phyloP scores from a whole-genome alignment of 2,329 filamentous ascomycete genomes.

The Hortaea werneckii region DNA sequence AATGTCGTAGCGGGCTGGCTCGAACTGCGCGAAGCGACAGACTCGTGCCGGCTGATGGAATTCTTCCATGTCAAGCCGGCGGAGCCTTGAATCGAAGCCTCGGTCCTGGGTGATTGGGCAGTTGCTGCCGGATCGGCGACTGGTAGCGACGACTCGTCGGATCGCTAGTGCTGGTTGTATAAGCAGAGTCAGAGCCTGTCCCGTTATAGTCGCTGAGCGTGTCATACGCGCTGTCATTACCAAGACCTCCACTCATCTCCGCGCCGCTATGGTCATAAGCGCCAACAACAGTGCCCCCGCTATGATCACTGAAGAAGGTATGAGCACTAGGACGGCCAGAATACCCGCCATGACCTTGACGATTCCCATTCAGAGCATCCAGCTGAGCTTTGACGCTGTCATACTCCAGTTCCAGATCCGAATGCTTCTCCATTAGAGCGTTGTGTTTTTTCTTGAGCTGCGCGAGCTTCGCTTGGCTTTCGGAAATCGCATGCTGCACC shows the following conservation, averaged over 20 bases:
- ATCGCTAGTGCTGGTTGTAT: slow-evolving; percentile 9
- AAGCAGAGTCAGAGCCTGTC: slow-evolving; percentile 3
- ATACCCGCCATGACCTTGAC: slow-evolving; percentile 1
- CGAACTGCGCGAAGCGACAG: slow-evolving; percentile 75
- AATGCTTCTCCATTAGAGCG: slow-evolving; percentile 40
- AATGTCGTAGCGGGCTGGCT: slow-evolving; percentile 29
- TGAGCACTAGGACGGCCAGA: neutral
- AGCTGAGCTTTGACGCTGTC: slow-evolving; percentile 20
- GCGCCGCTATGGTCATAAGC: neutral
- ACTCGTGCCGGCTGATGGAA: slow-evolving; percentile 59
- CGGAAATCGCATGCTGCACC: slow-evolving; percentile 39
- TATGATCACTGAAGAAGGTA: neutral
- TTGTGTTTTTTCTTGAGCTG: slow-evolving; percentile 44
- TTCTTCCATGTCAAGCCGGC: slow-evolving; percentile 17
- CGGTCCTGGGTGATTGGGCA: slow-evolving; percentile 11
- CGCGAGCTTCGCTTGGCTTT: slow-evolving; percentile 37
- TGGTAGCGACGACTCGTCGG: slow-evolving; percentile 6
- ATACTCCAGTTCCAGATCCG: slow-evolving; percentile 33
- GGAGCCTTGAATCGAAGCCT: slow-evolving; percentile 11
- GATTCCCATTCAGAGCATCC: slow-evolving; percentile 11
- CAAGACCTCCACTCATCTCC: slow-evolving; percentile 2
- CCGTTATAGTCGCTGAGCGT: slow-evolving; percentile 1
- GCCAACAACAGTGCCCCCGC: neutral
- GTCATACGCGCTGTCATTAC: slow-evolving; percentile 3
- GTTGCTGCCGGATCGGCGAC: neutral